A percentile compares a stretch with the other conserved stretches of the same genome.
Conservation (phyloP, 2,329 filamentous ascomycete species). For the Cordyceps pruinosa region DNA sequence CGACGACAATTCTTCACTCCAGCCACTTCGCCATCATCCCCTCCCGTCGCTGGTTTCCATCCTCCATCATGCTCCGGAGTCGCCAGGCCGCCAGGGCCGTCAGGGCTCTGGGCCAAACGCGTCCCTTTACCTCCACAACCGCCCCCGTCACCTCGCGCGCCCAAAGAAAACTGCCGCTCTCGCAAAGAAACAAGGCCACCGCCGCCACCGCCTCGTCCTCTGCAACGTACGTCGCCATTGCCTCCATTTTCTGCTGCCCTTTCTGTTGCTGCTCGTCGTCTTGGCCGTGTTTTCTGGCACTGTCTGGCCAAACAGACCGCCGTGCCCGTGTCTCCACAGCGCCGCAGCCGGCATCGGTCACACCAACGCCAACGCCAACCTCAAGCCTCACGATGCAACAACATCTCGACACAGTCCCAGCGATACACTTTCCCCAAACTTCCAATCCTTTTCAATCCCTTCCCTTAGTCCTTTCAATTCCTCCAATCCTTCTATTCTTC, state of each 20-base stretch:
- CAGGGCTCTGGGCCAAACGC: constrained; percentile 34
- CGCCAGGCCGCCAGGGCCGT: constrained; percentile 42
- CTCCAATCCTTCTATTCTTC: neutral
- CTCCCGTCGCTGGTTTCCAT: neutral
- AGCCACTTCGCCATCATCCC: neutral
- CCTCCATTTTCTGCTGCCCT: neutral
- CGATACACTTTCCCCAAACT: no score
- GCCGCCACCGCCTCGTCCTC: constrained; percentile 31
- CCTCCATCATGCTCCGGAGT: constrained; percentile 41
- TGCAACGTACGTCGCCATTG: constrained; percentile 48
- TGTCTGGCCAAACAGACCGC: neutral
- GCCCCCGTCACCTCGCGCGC: constrained; percentile 28
- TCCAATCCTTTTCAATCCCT: neutral
- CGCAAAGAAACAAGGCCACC: constrained; percentile 43
- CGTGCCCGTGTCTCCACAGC: neutral
- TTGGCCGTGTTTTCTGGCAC: neutral
- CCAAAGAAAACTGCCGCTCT: constrained; percentile 34
- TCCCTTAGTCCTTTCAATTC: neutral
- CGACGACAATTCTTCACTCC: neutral
- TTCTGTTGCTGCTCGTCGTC: neutral
- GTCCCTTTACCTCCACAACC: constrained; percentile 35
- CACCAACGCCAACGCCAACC: no score
- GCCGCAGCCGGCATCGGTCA: constrained; percentile 13
- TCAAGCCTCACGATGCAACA: neutral
- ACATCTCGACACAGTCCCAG: neutral